Conservation (phyloP, 352 stramenopile genomes). For the Elongisporangium senticosum region DNA sequence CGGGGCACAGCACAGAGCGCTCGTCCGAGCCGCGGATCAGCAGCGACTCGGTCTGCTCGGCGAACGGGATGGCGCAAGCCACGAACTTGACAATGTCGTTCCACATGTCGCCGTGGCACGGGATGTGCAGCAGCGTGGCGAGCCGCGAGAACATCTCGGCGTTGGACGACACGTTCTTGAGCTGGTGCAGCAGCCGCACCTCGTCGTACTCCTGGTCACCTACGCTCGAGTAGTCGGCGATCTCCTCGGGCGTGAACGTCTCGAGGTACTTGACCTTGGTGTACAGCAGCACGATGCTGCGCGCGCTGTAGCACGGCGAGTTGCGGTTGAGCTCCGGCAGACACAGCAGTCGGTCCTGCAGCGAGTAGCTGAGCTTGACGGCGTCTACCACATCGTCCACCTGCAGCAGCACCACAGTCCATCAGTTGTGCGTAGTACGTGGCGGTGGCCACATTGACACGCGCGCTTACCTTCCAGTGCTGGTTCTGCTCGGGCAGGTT, state of each 20-base stretch:
- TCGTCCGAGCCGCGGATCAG: conserved; percentile 84
- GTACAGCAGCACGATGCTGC: conserved; percentile 73
- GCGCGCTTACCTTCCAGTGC: conserved; percentile 11
- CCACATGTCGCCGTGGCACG: conserved; percentile 66
- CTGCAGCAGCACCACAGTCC: conserved; percentile 1
- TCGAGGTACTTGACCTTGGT: conserved; percentile 83
- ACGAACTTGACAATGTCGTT: conserved; percentile 78
- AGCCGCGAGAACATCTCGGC: conserved; percentile 63
- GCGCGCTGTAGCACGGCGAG: conserved; percentile 76
- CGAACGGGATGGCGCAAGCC: conserved; percentile 65
- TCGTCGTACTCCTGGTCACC: conserved; percentile 58
- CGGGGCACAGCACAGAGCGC: conserved; percentile 65
- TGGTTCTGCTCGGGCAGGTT: conserved; percentile 23
- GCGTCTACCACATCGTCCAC: conserved; percentile 50
- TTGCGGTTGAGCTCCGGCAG: conserved; percentile 73
- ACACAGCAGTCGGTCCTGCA: conserved; percentile 71
- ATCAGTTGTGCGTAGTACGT: conserved; percentile 9
- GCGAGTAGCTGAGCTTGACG: conserved; percentile 50
- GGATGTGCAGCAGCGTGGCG: conserved; percentile 58
- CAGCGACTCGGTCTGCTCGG: conserved; percentile 80
- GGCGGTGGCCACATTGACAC: background rate
- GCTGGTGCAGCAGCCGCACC: conserved; percentile 56
- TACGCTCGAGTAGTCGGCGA: conserved; percentile 49
- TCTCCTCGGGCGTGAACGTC: conserved; percentile 52
- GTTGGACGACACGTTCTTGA: conserved; percentile 48